Conservation (phyloP, 2,329 filamentous ascomycete species). For the Canariomyces notabilis region DNA sequence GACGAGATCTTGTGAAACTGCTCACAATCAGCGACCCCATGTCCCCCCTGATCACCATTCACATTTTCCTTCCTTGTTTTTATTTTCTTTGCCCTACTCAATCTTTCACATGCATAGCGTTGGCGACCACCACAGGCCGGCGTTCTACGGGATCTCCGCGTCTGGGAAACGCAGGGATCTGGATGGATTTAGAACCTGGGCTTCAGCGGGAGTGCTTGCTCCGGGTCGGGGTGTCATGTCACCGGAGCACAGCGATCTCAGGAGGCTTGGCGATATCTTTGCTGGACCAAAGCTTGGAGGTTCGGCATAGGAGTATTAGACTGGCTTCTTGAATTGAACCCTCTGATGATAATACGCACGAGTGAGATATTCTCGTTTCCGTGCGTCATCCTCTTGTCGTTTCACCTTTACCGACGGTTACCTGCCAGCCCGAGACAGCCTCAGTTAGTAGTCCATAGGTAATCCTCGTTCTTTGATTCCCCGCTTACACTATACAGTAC, state of each 20-base stretch:
- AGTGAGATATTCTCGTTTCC: too few relatives aligned
- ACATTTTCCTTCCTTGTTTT: neutral
- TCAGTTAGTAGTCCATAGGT: too few relatives aligned
- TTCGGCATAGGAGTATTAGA: neutral
- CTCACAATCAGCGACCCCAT: neutral
- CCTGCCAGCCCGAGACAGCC: too few relatives aligned
- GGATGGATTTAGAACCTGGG: neutral
- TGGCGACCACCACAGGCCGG: constrained; percentile 9
- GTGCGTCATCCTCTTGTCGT: too few relatives aligned
- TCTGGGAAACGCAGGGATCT: constrained; percentile 2
- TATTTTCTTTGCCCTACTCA: neutral
- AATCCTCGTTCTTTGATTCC: too few relatives aligned
- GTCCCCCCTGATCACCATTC: neutral
- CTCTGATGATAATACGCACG: neutral
- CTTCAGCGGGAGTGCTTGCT: neutral
- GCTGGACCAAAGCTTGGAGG: neutral
- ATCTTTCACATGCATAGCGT: constrained; percentile 19
- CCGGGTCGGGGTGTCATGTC: neutral
- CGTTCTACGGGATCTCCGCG: constrained; percentile 7
- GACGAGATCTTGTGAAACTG: constrained; percentile 24
- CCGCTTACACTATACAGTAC: too few relatives aligned
- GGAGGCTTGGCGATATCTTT: neutral
- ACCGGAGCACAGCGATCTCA: neutral
- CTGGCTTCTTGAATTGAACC: neutral
- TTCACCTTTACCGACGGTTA: too few relatives aligned